phyloP scores from a whole-genome alignment of 345 rosid genomes.

The Aethionema arabicum region DNA sequence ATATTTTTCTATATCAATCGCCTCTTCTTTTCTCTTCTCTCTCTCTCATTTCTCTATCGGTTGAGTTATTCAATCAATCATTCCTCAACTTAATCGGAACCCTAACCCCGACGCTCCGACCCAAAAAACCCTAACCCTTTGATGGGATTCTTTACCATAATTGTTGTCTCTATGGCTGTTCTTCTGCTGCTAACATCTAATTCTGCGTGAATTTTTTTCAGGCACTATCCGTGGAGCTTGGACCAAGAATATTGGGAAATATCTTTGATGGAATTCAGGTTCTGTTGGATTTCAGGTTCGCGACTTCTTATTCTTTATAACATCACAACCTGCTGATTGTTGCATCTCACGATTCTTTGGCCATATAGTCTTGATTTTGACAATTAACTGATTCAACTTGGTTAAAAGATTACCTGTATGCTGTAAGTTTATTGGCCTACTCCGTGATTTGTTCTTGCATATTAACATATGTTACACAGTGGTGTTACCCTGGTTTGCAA shows the following conservation, averaged over 20 bases:
- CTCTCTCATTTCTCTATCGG: no score
- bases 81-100: no score
- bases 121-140: no score
- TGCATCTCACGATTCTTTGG: constrained; percentile 18
- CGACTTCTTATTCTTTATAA: constrained; percentile 8
- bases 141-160: neutral
- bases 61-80: no score
- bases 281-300: constrained; percentile 27
- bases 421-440: constrained; percentile 30
- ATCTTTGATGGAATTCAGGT: constrained; percentile 99
- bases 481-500: constrained; percentile 11
- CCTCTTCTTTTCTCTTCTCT: no score
- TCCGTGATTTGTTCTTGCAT: constrained; percentile 18
- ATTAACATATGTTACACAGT: constrained; percentile 14
- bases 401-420: no score
- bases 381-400: no score
- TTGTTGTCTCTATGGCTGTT: neutral
- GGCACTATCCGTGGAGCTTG: constrained; percentile 98
- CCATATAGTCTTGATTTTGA: neutral
- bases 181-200: constrained; percentile 21
- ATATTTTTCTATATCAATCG: no score
- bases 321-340: constrained; percentile 2
- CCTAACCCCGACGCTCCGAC: no score
- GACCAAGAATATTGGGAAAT: constrained; percentile 98
- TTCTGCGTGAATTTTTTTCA: constrained; percentile 43